Conservation (phyloP, 1,284 basidiomycete species). For the Ustanciosporium gigantosporum region DNA sequence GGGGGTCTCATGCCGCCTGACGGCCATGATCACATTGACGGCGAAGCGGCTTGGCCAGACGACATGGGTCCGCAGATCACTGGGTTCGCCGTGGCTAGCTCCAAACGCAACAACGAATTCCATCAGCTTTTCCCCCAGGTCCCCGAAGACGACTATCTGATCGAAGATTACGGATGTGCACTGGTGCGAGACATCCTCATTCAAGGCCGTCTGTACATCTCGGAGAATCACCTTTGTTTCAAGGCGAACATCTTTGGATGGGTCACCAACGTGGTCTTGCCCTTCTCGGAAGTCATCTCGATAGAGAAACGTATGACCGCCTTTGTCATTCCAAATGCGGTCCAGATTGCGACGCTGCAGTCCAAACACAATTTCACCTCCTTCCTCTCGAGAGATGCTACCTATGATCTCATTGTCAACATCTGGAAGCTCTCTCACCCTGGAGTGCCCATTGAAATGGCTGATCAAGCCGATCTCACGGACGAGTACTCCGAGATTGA, state of each 20-base stretch:
- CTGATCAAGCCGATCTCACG: slow-evolving; percentile 51
- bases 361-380: slow-evolving; percentile 86
- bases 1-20: slow-evolving; percentile 15
- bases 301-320: slow-evolving; percentile 99
- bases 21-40: slow-evolving; percentile 29
- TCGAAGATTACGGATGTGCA: slow-evolving; percentile 99
- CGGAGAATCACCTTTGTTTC: slow-evolving; percentile 97
- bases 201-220: slow-evolving; percentile 93
- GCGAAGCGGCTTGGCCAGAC: slow-evolving; percentile 32
- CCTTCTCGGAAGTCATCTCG: slow-evolving; percentile 84
- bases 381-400: slow-evolving; percentile 92
- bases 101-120: slow-evolving; percentile 91
- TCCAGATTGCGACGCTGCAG: slow-evolving; percentile 81
- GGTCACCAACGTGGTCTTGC: slow-evolving; percentile 90
- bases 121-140: slow-evolving; percentile 83
- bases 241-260: slow-evolving; percentile 99
- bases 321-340: slow-evolving; percentile 96
- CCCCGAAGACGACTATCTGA: slow-evolving; percentile 94
- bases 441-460: slow-evolving; percentile 66
- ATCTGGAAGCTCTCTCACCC: slow-evolving; percentile 92
- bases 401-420: slow-evolving; percentile 92
- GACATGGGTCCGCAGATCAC: slow-evolving; percentile 53
- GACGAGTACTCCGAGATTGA: slow-evolving; percentile 40
- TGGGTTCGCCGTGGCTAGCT: slow-evolving; percentile 95
- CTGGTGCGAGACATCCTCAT: slow-evolving; percentile 93